Evolutionary conservation across 73 alveolate genomes (phyloP).

Genomic region (Tetrahymena elliotti): DNA sequence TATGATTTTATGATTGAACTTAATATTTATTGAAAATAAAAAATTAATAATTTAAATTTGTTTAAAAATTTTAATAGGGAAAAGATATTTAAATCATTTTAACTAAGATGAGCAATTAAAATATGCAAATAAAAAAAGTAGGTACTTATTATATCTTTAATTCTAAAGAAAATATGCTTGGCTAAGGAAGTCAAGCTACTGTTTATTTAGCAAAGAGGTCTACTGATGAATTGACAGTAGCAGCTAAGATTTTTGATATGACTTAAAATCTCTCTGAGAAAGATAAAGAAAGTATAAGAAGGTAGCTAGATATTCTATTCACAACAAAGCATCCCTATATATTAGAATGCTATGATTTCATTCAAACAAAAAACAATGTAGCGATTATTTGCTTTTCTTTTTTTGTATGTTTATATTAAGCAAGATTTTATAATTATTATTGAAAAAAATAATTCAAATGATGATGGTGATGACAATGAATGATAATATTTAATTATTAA

Average conservation of each 20-base stretch:
- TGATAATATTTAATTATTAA: not conserved
- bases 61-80: no score
- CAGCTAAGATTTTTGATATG: not conserved
- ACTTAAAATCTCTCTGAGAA: not conserved
- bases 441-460: not conserved
- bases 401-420: not conserved
- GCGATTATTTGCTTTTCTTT: not conserved
- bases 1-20: no score
- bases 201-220: not conserved
- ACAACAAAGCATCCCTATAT: not conserved
- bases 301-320: not conserved
- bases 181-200: not conserved
- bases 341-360: not conserved
- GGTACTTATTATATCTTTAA: not conserved
- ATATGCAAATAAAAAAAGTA: not conserved
- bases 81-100: no score
- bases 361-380: not conserved
- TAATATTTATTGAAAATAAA: no score
- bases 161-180: not conserved
- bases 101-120: not conserved
- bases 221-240: not conserved
- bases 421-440: not conserved
- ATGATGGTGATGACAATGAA: not conserved
- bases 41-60: no score
- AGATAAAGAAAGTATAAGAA: not conserved